phyloP scores from a whole-genome alignment of 2,329 filamentous ascomycete genomes.

The Exophiala bonariae region DNA sequence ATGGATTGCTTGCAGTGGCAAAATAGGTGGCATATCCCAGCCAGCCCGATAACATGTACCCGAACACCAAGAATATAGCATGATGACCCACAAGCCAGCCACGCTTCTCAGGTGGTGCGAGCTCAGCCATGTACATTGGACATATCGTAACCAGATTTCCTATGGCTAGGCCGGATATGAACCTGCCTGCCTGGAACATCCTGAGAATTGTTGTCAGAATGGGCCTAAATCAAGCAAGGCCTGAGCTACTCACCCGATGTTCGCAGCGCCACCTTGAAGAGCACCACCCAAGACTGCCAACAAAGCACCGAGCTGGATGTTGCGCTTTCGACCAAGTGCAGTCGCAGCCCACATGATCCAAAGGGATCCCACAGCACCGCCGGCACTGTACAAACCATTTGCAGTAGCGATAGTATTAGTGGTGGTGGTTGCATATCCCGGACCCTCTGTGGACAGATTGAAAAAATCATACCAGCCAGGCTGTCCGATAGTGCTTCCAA shows the following conservation, averaged over 20 bases:
- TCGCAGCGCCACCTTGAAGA: constrained; percentile 22
- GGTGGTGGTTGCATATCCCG: constrained; percentile 42
- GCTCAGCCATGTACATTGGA: constrained; percentile 24
- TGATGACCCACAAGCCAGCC: constrained; percentile 26
- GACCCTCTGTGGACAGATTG: constrained; percentile 39
- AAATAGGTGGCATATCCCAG: constrained; percentile 26
- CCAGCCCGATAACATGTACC: constrained; percentile 24
- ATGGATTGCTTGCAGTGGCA: constrained; percentile 18
- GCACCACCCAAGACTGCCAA: constrained; percentile 23
- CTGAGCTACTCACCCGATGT: constrained; percentile 8
- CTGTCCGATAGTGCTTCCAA: constrained; percentile 48
- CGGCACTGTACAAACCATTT: constrained; percentile 47
- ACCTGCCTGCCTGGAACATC: constrained; percentile 25
- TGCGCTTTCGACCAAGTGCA: constrained; percentile 37
- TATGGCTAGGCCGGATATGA: constrained; percentile 23
- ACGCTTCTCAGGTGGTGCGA: constrained; percentile 19
- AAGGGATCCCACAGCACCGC: constrained; percentile 36
- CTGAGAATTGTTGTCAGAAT: constrained; percentile 10
- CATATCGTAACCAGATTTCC: constrained; percentile 22
- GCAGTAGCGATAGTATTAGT: constrained; percentile 45
- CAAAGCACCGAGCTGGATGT: constrained; percentile 33
- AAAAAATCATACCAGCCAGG: constrained; percentile 47
- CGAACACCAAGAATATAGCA: constrained; percentile 25
- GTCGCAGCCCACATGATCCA: constrained; percentile 32
- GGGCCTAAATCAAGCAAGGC: neutral